Percentiles rank a stretch among this genome's conserved stretches.
These are phyloP conservation scores for Zygosaccharomyces pseudobailii DNA, from an alignment of 1,139 yeast genomes.

Conservation along the genomic window DNA sequence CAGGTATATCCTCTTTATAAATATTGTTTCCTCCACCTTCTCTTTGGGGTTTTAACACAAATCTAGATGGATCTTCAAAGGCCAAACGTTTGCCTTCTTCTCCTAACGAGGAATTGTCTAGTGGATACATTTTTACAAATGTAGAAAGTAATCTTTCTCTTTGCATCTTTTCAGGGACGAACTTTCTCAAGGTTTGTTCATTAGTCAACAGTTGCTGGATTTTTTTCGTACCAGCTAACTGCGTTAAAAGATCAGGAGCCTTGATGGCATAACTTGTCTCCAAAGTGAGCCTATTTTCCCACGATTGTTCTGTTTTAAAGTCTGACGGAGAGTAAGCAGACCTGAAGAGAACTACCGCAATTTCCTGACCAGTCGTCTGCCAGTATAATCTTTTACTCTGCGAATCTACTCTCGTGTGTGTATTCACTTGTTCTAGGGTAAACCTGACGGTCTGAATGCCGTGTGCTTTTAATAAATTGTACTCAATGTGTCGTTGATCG, in stretches of 20 bases:
- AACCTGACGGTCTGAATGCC: constrained; percentile 60
- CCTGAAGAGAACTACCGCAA: constrained; percentile 85
- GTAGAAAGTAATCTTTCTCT: constrained; percentile 47
- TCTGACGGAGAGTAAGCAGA: constrained; percentile 84
- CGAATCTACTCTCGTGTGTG: constrained; percentile 40
- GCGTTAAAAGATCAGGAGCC: constrained; percentile 86
- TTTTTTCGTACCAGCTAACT: constrained; percentile 88
- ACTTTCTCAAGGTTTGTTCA: constrained; percentile 42
- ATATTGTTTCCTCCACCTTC: constrained; percentile 95
- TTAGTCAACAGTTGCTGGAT: constrained; percentile 82
- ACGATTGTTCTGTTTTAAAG: constrained; percentile 55
- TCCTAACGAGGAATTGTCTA: constrained; percentile 70
- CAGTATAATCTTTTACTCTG: constrained; percentile 46
- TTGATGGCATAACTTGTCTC: constrained; percentile 80
- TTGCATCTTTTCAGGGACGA: constrained; percentile 37
- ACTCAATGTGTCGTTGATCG: constrained; percentile 85
- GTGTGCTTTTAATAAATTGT: constrained; percentile 52
- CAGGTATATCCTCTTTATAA: constrained; percentile 79
- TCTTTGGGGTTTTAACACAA: constrained; percentile 91
- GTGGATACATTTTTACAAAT: constrained; percentile 80
- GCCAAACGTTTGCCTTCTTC: constrained; percentile 62
- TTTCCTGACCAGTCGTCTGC: constrained; percentile 56
- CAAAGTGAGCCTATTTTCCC: constrained; percentile 70
- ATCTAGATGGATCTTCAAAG: constrained; percentile 58
- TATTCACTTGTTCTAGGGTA: constrained; percentile 56